phyloP scores from a whole-genome alignment of 2,329 filamentous ascomycete genomes.

The Trichophyton verrucosum region DNA sequence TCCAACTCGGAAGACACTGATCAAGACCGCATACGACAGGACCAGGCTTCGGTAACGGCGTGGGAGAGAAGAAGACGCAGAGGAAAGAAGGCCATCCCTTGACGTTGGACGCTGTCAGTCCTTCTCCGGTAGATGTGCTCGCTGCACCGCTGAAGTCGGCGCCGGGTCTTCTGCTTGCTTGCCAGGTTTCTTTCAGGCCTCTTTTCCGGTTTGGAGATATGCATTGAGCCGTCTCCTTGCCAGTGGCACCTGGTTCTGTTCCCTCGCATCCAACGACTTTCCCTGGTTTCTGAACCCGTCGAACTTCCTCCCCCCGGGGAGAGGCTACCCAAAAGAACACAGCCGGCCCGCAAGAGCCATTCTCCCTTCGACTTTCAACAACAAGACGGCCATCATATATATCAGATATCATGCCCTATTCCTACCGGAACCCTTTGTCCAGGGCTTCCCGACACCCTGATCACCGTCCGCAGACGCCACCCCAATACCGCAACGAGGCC shows the following conservation, averaged over 20 bases:
- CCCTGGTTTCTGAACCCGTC: neutral
- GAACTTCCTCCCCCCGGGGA: too few relatives aligned
- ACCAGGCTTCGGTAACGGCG: neutral
- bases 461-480: conserved; percentile 22
- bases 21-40: neutral
- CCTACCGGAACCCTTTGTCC: neutral
- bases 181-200: neutral
- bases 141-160: neutral
- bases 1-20: neutral
- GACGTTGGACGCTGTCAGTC: neutral
- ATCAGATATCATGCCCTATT: neutral
- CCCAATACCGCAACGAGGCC: conserved; percentile 14
- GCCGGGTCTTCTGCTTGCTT: neutral
- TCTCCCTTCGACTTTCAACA: too few relatives aligned
- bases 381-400: too few relatives aligned
- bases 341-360: too few relatives aligned
- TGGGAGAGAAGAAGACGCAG: neutral
- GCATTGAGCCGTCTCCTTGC: neutral
- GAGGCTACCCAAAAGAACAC: too few relatives aligned
- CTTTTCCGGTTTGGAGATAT: neutral
- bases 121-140: neutral
- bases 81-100: neutral
- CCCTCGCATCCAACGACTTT: neutral
- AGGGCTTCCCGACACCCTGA: conserved; percentile 9
- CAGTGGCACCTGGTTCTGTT: neutral